These are phyloP conservation scores for Taphrina populina DNA, from an alignment of 1,139 yeast genomes.

Conservation along the genomic window DNA sequence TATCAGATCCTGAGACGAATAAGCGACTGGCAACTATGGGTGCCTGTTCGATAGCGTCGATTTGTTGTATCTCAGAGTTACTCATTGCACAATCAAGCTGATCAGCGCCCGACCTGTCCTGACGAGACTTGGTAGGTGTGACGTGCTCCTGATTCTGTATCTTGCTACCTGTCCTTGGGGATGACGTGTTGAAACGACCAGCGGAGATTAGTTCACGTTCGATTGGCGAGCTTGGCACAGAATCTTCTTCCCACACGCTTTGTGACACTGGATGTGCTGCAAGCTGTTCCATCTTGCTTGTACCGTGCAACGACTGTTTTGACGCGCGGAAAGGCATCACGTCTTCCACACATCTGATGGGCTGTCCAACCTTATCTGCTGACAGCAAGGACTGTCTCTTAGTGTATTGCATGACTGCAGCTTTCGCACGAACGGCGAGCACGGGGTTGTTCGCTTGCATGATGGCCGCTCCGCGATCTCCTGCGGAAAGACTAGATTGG, in stretches of 20 bases:
- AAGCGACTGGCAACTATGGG: no score
- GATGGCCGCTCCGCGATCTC: constrained; percentile 23
- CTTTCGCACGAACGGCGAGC: constrained; percentile 11
- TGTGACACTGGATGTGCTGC: not conserved
- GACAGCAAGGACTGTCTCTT: constrained; percentile 4
- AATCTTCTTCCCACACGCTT: constrained; percentile 24
- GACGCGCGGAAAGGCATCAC: no score
- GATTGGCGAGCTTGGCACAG: constrained; percentile 16
- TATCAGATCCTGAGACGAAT: no score
- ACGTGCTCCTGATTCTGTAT: no score
- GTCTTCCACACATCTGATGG: no score
- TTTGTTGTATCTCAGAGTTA: no score
- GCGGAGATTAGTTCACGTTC: constrained; percentile 26
- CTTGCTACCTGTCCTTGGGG: no score
- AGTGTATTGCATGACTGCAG: constrained; percentile 6
- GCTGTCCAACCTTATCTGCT: not conserved
- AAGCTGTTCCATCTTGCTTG: not conserved
- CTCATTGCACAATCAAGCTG: no score
- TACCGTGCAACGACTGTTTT: not conserved
- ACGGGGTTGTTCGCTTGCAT: constrained; percentile 28
- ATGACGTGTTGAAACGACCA: no score
- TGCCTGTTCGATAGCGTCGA: no score
- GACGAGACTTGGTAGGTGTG: no score
- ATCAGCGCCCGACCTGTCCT: no score
- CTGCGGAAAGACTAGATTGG: not conserved